A percentile compares a stretch with the other conserved stretches of the same genome.
phyloP scores from a whole-genome alignment of 108 stramenopile species.

The Seminavis robusta region DNA sequence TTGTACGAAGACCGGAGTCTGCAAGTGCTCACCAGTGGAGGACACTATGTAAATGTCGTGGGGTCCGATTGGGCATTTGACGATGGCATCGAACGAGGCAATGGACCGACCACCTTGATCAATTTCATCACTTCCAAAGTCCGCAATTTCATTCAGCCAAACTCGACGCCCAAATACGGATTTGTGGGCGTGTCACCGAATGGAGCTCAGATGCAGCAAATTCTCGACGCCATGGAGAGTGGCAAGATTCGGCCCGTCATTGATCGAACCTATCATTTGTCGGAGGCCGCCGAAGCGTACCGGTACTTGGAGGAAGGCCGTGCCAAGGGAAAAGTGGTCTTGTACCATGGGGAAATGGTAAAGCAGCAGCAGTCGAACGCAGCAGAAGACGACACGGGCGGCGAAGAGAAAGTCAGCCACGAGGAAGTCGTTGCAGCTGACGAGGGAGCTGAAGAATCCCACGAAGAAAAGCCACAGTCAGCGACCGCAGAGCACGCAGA shows the following conservation, averaged over 20 bases:
- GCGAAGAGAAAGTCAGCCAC: too few species aligned
- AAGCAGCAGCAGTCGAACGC: too few species aligned
- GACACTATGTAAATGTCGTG: constrained; percentile 29
- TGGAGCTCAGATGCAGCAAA: constrained; percentile 13
- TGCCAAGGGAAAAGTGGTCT: constrained; percentile 32
- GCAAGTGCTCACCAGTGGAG: constrained; percentile 15
- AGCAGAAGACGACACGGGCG: too few species aligned
- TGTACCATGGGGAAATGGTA: too few species aligned
- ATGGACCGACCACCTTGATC: constrained; percentile 5
- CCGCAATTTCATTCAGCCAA: constrained; percentile 1
- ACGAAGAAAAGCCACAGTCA: too few species aligned
- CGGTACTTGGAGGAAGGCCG: constrained; percentile 19
- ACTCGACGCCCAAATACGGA: constrained; percentile 14
- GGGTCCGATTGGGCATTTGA: constrained; percentile 21
- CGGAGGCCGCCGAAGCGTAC: constrained; percentile 10
- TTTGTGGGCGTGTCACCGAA: constrained; percentile 17
- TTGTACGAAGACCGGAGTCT: constrained; percentile 22
- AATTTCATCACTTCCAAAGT: constrained; percentile 12
- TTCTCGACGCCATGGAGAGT: constrained; percentile 18
- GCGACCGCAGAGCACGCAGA: too few species aligned
- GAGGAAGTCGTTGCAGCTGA: too few species aligned
- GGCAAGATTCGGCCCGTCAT: constrained; percentile 19
- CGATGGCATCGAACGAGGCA: constrained; percentile 18
- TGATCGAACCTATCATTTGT: constrained; percentile 18
- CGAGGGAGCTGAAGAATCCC: too few species aligned